phyloP scores from a whole-genome alignment of 2,329 filamentous ascomycete genomes.

The Cladosporium sp. region DNA sequence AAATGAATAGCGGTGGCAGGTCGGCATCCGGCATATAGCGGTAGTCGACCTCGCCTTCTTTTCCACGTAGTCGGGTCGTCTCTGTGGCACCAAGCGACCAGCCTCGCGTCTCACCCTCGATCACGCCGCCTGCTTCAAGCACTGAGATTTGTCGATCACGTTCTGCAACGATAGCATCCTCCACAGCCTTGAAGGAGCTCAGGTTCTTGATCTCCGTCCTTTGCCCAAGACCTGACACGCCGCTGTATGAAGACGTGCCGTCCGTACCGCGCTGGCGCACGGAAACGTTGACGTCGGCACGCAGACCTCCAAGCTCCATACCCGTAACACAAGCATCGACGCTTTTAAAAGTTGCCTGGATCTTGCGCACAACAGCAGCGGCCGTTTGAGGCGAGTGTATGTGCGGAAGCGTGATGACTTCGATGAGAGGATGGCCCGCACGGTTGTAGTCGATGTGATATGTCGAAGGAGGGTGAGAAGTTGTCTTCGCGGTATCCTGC shows the following conservation, averaged over 20 bases:
- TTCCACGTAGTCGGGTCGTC: conserved; percentile 79
- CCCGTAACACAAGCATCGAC: conserved; percentile 85
- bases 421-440: conserved; percentile 84
- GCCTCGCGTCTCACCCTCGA: conserved; percentile 86
- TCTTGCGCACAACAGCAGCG: conserved; percentile 82
- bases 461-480: conserved; percentile 69
- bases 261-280: conserved; percentile 59
- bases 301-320: conserved; percentile 88
- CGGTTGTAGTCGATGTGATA: conserved; percentile 92
- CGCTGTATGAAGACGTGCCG: conserved; percentile 53
- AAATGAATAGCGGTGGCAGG: conserved; percentile 75
- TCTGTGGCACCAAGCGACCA: conserved; percentile 85
- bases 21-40: conserved; percentile 98
- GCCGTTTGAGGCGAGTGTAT: conserved; percentile 86
- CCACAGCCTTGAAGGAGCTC: conserved; percentile 89
- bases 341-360: conserved; percentile 75
- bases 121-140: conserved; percentile 69
- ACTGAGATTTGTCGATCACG: conserved; percentile 82
- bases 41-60: conserved; percentile 97
- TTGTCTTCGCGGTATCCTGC: conserved; percentile 95
- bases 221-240: conserved; percentile 69
- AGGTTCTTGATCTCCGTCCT: conserved; percentile 97
- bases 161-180: conserved; percentile 91
- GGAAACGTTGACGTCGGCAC: conserved; percentile 95
- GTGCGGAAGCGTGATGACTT: conserved; percentile 90